Evolutionary conservation across 2,329 filamentous ascomycete genomes (phyloP), one percentile per base, ranked within the genome.

Genomic region (Botrytis fabae): DNA sequence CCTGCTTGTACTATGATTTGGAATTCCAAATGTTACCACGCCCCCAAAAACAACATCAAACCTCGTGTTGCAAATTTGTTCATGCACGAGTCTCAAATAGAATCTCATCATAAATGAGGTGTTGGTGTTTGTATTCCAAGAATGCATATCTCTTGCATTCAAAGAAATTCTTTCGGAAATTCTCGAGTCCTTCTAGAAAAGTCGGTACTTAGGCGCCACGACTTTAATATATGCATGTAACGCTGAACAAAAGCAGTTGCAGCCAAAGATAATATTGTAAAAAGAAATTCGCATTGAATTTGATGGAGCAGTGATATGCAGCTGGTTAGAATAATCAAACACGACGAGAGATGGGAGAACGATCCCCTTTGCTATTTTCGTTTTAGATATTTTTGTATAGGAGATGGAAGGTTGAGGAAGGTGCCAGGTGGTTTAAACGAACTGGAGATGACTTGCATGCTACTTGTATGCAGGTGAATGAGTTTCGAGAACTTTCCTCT

Each of bases 391-490:
- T 73, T 73, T 51, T 59, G 73, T 71, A 35, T 38, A 72, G 44
- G 40, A 60, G 22, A 69, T 57, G 70, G 74, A 77, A 69, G 46
- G 71, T 74, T 35, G 66, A 75, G 64, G 35, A 59, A 71, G 38
- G 32, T 54, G 28, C 57, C 42, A 71, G 38, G n/a, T 54, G 42
- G 71, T 44, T 40, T 61, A 61, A 70, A 46, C n/a, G 68, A 71
- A 71, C n/a, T 75, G 73, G 71, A 76, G 72, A 75, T 75, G 74
- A 73, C 74, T 75, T 75, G 76, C 76, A 77, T 73, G 71, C 65
- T 69, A 73, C 57, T 46, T 75, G 74, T 74, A 73, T 69, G 70
- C 44, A 46, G 65, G 32, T 38, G 48, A 42, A 22, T 32, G 35
- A 57, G 8, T 48, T 48, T 54, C 44, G 65, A 70, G 35, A 48